These are phyloP conservation scores for Coemansia umbellata DNA, from an alignment of 192 early-diverging fungal genomes.

Conservation along the genomic window DNA sequence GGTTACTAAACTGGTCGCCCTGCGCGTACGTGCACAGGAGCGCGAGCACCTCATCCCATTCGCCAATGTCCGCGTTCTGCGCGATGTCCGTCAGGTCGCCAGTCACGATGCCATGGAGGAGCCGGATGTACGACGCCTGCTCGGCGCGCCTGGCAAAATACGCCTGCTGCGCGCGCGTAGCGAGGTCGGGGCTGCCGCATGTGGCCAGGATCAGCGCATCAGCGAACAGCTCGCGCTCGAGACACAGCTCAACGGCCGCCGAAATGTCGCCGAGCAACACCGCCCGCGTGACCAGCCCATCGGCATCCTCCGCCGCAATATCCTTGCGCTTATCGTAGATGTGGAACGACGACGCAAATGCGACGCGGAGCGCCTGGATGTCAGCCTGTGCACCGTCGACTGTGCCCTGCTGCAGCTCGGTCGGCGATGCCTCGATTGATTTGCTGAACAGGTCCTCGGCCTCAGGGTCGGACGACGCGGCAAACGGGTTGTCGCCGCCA, in stretches of 20 bases:
- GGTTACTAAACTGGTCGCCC: slow-evolving; percentile 73
- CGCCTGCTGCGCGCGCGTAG: slow-evolving; percentile 69
- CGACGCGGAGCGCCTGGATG: slow-evolving; percentile 18
- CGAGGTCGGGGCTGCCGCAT: slow-evolving; percentile 74
- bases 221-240: slow-evolving; percentile 74
- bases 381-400: slow-evolving; percentile 5
- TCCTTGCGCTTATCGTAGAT: slow-evolving; percentile 46
- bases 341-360: slow-evolving; percentile 29
- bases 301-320: slow-evolving; percentile 39
- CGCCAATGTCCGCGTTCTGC: slow-evolving; percentile 64
- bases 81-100: slow-evolving; percentile 83
- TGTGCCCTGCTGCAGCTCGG: neutral
- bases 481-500: slow-evolving; percentile 5
- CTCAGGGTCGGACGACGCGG: slow-evolving; percentile 1
- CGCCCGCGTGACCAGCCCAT: slow-evolving; percentile 78
- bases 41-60: slow-evolving; percentile 92
- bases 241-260: slow-evolving; percentile 82
- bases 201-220: slow-evolving; percentile 88
- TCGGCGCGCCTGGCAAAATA: slow-evolving; percentile 76
- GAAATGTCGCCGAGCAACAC: slow-evolving; percentile 91
- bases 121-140: slow-evolving; percentile 73
- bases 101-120: slow-evolving; percentile 77
- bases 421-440: neutral
- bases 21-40: slow-evolving; percentile 91
- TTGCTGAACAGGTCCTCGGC: slow-evolving; percentile 32